Evolutionary conservation across 345 rosid genomes (phyloP).

Genomic region (Salix caprea): DNA sequence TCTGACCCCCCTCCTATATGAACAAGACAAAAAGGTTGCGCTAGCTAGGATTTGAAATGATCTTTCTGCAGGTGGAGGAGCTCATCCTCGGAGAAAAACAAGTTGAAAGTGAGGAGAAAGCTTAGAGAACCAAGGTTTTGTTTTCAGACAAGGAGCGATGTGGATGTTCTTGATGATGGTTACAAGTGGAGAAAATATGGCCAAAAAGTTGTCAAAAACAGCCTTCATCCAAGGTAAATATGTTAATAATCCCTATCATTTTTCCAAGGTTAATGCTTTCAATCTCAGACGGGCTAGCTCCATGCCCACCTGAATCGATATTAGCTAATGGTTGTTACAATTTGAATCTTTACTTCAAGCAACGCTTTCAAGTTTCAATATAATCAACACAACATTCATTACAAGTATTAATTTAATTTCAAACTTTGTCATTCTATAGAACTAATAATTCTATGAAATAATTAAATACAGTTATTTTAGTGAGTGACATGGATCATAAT

Average conservation of each 20-base stretch:
- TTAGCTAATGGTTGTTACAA: neutral
- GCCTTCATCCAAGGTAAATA: constrained; percentile 89
- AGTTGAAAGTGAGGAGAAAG: constrained; percentile 79
- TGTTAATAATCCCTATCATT: neutral
- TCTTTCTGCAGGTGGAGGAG: constrained; percentile 65
- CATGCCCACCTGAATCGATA: neutral
- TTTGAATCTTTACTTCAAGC: neutral
- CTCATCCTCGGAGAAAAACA: constrained; percentile 60
- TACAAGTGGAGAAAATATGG: constrained; percentile 99
- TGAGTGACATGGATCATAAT: neutral
- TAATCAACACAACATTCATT: neutral
- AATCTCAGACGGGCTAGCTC: neutral
- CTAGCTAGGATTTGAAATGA: neutral
- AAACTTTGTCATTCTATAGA: no score
- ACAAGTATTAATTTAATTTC: neutral
- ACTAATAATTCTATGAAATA: no score
- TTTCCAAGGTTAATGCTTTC: neutral
- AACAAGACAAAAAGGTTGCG: neutral
- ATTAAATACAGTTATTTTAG: no score
- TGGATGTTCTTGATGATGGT: constrained; percentile 95
- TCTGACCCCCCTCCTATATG: no score
- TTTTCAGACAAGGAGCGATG: constrained; percentile 93
- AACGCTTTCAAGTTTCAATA: neutral
- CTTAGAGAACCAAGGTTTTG: constrained; percentile 98
- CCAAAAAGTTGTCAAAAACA: constrained; percentile 95